These are phyloP conservation scores for Entomophthora muscae DNA, from an alignment of 371 early-diverging fungal genomes.

Conservation along the genomic window DNA sequence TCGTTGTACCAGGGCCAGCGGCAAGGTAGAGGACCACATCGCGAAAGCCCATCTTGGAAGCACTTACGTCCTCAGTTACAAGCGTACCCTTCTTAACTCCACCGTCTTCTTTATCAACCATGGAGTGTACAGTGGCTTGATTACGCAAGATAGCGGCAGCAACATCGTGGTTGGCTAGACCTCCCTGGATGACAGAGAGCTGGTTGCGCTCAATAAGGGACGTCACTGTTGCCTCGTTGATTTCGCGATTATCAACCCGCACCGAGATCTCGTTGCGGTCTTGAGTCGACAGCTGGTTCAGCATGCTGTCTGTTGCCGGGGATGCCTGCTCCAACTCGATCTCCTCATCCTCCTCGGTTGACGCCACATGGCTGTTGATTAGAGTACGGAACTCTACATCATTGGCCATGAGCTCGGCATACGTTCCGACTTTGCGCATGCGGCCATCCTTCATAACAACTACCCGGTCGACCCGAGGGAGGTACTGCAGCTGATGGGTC, in stretches of 20 bases:
- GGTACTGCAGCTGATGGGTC: constrained; percentile 39
- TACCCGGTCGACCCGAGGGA: constrained; percentile 36
- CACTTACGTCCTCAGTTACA: constrained; percentile 1
- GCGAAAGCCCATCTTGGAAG: constrained; percentile 7
- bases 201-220: constrained; percentile 7
- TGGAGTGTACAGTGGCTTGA: constrained; percentile 9
- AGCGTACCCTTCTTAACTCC: constrained; percentile 5
- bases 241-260: constrained; percentile 4
- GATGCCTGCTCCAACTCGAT: constrained; percentile 25
- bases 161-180: neutral
- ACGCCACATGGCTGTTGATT: constrained; percentile 11
- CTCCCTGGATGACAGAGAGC: neutral
- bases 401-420: constrained; percentile 34
- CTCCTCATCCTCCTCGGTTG: constrained; percentile 15
- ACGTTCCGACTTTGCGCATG: constrained; percentile 45
- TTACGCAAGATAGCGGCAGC: constrained; percentile 7
- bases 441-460: constrained; percentile 45
- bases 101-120: constrained; percentile 3
- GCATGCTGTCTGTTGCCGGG: neutral
- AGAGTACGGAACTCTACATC: constrained; percentile 22
- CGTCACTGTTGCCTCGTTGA: neutral
- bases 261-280: neutral
- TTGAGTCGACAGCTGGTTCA: constrained; percentile 17
- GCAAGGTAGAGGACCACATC: constrained; percentile 6
- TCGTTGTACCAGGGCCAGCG: constrained; percentile 18